A percentile compares a stretch with the other conserved stretches of the same genome.
phyloP scores from a whole-genome alignment of 2,329 filamentous ascomycete genomes.

The Diaporthe nobilis region DNA sequence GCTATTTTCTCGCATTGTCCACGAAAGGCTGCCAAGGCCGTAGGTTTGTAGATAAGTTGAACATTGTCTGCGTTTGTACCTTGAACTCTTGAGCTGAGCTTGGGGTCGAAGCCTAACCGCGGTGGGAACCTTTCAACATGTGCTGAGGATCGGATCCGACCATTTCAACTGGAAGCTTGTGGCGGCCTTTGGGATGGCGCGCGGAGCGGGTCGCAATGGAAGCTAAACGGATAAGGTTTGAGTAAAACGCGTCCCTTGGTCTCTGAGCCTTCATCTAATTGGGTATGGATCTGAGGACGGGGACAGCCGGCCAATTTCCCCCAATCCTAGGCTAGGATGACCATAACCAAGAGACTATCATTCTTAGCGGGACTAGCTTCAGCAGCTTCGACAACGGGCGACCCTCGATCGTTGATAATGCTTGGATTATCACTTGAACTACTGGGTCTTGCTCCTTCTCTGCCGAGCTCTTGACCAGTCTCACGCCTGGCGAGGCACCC shows the following conservation, averaged over 20 bases:
- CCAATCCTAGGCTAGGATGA: background rate
- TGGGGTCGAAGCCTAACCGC: background rate
- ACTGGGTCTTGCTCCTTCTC: background rate
- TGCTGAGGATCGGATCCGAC: background rate
- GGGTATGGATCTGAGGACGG: background rate
- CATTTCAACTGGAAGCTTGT: background rate
- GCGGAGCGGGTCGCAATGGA: slow-evolving; percentile 17
- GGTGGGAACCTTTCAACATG: background rate
- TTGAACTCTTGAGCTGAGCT: background rate
- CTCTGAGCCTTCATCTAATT: background rate
- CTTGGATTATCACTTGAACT: slow-evolving; percentile 2
- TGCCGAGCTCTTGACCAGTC: slow-evolving; percentile 1
- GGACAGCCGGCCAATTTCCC: background rate
- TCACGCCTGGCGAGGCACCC: background rate
- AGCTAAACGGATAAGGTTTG: slow-evolving; percentile 6
- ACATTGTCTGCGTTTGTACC: too few species aligned
- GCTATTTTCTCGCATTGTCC: background rate
- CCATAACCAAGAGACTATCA: background rate
- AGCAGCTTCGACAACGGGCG: background rate
- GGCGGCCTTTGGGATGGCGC: slow-evolving; percentile 8
- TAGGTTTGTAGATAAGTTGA: too few species aligned
- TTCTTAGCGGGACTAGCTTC: background rate
- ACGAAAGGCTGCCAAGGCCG: background rate
- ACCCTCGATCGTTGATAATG: background rate
- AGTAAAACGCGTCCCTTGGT: slow-evolving; percentile 9